A percentile compares a stretch with the other conserved stretches of the same genome.
These are phyloP conservation scores for Citrus inodora DNA, from an alignment of 345 rosid species.

Conservation along the genomic window DNA sequence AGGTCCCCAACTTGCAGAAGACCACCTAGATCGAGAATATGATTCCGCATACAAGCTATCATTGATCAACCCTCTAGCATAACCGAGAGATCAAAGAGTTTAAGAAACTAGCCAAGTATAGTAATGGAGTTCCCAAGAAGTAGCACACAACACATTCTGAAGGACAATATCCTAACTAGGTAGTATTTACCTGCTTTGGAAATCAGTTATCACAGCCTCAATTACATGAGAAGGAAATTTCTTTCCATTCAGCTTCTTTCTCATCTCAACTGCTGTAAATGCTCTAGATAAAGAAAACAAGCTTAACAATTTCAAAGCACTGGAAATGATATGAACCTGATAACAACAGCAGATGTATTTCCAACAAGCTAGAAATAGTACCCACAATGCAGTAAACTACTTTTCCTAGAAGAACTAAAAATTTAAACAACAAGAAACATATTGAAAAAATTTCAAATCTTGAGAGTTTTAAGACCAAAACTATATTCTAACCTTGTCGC, in stretches of 20 bases:
- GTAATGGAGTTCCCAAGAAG: not conserved
- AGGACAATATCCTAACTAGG: not conserved
- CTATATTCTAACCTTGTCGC: conserved; percentile 46
- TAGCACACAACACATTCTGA: not conserved
- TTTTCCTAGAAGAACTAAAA: not conserved
- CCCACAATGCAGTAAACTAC: not conserved
- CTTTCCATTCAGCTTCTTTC: conserved; percentile 70
- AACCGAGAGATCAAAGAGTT: conserved; percentile 14
- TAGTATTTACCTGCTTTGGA: conserved; percentile 47
- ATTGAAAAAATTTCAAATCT: not conserved
- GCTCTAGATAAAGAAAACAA: conserved; percentile 41
- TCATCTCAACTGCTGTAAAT: conserved; percentile 61
- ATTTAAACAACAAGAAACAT: not conserved
- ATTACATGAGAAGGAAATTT: conserved; percentile 43
- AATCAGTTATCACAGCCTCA: conserved; percentile 50
- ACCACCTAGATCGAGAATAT: conserved; percentile 73
- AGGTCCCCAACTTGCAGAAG: conserved; percentile 88
- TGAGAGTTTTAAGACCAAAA: not conserved
- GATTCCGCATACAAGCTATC: conserved; percentile 78
- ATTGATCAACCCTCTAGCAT: conserved; percentile 68
- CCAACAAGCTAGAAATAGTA: not conserved
- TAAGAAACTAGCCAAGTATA: not conserved
- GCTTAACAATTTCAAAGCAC: not conserved
- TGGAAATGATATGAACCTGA: not conserved
- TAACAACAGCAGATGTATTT: not conserved